Conservation (phyloP, 2,329 filamentous ascomycete genomes). For the Pseudogymnoascus sp. region DNA sequence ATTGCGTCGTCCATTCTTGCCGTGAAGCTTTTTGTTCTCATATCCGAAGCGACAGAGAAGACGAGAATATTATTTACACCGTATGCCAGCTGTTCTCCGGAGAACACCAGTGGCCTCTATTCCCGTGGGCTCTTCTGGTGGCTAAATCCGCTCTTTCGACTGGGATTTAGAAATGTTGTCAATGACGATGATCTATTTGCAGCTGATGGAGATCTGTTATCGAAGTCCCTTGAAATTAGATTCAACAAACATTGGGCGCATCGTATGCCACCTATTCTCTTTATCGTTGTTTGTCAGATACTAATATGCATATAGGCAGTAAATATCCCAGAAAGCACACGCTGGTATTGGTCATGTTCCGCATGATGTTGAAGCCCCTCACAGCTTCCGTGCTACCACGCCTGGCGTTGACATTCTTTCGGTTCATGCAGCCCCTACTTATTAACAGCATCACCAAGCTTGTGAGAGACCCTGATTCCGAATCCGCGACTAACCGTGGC, state of each 20-base stretch:
- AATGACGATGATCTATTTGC: constrained; percentile 25
- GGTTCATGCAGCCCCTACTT: constrained; percentile 21
- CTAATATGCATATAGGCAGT: constrained; percentile 12
- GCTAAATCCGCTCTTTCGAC: constrained; percentile 30
- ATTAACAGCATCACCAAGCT: constrained; percentile 16
- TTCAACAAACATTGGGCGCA: constrained; percentile 17
- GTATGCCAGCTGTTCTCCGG: constrained; percentile 17
- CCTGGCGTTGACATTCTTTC: constrained; percentile 18
- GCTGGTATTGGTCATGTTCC: constrained; percentile 15
- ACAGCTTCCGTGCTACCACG: constrained; percentile 17
- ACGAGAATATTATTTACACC: constrained; percentile 13
- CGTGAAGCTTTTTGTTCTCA: constrained; percentile 18
- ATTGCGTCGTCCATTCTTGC: constrained; percentile 15
- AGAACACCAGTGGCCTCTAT: constrained; percentile 31
- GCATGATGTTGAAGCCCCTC: constrained; percentile 16
- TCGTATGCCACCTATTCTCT: constrained; percentile 8
- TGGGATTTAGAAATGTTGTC: constrained; percentile 27
- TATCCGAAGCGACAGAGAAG: constrained; percentile 21
- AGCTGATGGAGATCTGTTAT: constrained; percentile 15
- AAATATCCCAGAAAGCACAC: constrained; percentile 16
- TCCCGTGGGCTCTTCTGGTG: constrained; percentile 31
- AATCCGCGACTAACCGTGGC: constrained; percentile 14
- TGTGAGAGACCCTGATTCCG: constrained; percentile 15
- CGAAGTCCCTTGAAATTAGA: constrained; percentile 13
- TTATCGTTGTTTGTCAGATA: neutral